These are phyloP conservation scores for Fusarium tanahbumbuense DNA, from an alignment of 2,329 filamentous ascomycete species.

Conservation along the genomic window DNA sequence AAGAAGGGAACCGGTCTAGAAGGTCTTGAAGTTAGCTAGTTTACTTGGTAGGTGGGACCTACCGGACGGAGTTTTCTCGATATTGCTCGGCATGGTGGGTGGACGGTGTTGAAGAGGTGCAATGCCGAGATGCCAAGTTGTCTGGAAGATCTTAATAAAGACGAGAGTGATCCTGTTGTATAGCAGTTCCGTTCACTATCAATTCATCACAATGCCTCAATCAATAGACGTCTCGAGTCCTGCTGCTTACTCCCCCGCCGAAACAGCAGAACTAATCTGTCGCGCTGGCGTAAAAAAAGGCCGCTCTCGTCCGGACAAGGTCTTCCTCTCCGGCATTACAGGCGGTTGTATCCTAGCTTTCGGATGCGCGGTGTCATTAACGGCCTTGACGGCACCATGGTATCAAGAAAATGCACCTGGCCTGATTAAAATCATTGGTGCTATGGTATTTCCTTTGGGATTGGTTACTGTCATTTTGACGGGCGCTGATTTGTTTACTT, in stretches of 20 bases:
- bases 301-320: constrained; percentile 36
- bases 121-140: constrained; percentile 8
- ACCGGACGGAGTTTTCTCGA: constrained; percentile 25
- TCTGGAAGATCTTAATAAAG: not conserved
- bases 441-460: constrained; percentile 38
- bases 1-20: constrained; percentile 11
- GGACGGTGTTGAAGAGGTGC: not conserved
- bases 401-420: constrained; percentile 43
- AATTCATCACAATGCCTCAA: not conserved
- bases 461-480: constrained; percentile 39
- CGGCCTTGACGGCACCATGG: constrained; percentile 39
- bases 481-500: constrained; percentile 39
- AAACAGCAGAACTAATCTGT: constrained; percentile 42
- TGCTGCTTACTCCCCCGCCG: constrained; percentile 38
- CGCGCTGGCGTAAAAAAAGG: constrained; percentile 39
- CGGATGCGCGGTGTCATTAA: constrained; percentile 41
- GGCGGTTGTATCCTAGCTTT: constrained; percentile 37
- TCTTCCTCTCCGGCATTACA: constrained; percentile 37
- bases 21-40: constrained; percentile 15
- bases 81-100: constrained; percentile 25
- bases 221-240: constrained; percentile 9
- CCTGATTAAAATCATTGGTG: constrained; percentile 37
- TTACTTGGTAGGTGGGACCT: too few species aligned
- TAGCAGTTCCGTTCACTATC: too few species aligned
- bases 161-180: too few species aligned